phyloP scores from a whole-genome alignment of 768 basidiomycete genomes.

The Rhizopogon vesiculosus region DNA sequence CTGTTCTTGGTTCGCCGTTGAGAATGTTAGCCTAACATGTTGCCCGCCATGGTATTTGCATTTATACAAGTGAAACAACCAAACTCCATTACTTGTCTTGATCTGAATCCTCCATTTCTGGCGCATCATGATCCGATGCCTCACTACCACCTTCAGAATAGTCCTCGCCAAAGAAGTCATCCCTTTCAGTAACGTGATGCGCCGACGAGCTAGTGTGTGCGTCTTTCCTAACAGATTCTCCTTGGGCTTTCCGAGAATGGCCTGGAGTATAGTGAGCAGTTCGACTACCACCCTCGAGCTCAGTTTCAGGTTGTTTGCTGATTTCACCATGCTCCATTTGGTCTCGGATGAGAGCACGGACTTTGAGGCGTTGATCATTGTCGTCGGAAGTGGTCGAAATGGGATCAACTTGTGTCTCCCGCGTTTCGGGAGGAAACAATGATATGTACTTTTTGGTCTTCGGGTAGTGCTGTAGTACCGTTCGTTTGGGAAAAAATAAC shows the following conservation, averaged over 20 bases:
- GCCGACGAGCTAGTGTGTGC: conserved; percentile 5
- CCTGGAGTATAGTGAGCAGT: background rate
- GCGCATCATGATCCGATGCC: conserved; percentile 4
- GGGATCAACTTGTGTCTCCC: conserved; percentile 7
- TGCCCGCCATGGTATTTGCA: background rate
- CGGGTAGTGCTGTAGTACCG: conserved; percentile 64
- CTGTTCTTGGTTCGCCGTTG: background rate
- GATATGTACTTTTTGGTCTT: conserved; percentile 87
- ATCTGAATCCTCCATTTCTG: background rate
- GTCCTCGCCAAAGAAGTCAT: conserved; percentile 27
- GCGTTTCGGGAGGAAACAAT: conserved; percentile 72
- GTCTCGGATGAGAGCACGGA: conserved; percentile 54
- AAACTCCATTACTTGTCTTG: background rate
- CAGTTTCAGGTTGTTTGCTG: conserved; percentile 54
- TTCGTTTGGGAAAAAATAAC: background rate
- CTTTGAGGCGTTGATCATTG: conserved; percentile 50
- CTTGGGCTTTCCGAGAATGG: background rate
- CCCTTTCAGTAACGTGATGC: conserved; percentile 11
- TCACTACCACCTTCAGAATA: conserved; percentile 9
- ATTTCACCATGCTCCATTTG: conserved; percentile 61
- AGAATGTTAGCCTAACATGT: too few species aligned
- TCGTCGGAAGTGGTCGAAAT: conserved; percentile 10
- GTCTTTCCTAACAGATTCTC: background rate
- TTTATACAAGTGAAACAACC: background rate
- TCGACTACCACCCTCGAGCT: conserved; percentile 10